Evolutionary conservation across 192 early-diverging fungal species (phyloP).

Genomic region (Podila epigama): DNA sequence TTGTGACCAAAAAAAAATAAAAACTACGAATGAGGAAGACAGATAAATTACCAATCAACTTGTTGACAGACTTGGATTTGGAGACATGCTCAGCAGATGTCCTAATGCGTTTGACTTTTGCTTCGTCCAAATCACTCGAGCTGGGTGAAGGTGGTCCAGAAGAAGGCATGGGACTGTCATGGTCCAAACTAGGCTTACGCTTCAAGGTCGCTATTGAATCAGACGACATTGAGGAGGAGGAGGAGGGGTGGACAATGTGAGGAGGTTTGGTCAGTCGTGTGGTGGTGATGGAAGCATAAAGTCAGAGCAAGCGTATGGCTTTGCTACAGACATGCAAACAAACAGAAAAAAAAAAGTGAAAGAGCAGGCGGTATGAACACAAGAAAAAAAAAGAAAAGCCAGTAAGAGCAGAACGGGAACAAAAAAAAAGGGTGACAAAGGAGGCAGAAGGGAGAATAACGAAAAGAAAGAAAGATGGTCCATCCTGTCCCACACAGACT

Average conservation of each 20-base stretch:
- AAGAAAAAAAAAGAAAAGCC: not conserved
- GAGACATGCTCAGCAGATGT: conserved; percentile 22
- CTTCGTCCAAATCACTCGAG: conserved; percentile 15
- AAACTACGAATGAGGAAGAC: not conserved
- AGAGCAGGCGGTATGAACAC: not conserved
- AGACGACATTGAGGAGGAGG: not conserved
- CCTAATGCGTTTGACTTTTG: conserved; percentile 43
- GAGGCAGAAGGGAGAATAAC: not conserved
- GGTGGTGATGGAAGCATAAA: conserved; percentile 7
- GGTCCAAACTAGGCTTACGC: conserved; percentile 41
- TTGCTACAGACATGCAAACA: not conserved
- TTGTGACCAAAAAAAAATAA: no score
- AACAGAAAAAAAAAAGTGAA: conserved; percentile 15
- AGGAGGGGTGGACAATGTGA: conserved; percentile 19
- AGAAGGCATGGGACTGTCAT: conserved; percentile 41
- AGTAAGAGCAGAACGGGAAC: not conserved
- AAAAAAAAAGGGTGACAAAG: conserved; percentile 2
- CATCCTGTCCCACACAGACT: no score
- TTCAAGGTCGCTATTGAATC: conserved; percentile 25
- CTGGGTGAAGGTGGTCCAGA: conserved; percentile 43
- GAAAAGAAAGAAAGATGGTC: conserved; percentile 11
- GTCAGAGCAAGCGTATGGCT: not conserved
- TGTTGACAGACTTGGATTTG: conserved; percentile 42
- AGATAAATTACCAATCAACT: conserved; percentile 39
- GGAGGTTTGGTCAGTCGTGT: conserved; percentile 3